phyloP scores from a whole-genome alignment of 1,284 basidiomycete genomes.

The Cerrena zonata region DNA sequence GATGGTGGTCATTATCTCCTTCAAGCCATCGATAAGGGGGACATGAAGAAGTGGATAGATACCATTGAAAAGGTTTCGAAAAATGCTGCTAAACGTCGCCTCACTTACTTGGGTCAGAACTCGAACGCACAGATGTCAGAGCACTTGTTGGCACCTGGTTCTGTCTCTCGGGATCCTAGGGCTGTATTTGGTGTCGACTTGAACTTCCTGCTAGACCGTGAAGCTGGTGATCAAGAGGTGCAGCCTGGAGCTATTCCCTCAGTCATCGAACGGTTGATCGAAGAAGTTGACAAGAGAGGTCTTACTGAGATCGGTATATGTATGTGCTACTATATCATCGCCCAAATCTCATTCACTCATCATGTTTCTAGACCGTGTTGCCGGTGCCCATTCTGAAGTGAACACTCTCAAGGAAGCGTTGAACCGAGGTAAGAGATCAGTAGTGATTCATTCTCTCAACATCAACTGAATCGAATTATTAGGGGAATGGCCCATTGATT shows the following conservation, averaged over 20 bases:
- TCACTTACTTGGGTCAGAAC: slow-evolving; percentile 72
- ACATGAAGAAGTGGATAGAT: slow-evolving; percentile 72
- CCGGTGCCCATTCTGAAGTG: slow-evolving; percentile 70
- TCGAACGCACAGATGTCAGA: slow-evolving; percentile 66
- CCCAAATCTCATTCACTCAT: slow-evolving; percentile 1
- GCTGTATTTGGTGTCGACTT: slow-evolving; percentile 81
- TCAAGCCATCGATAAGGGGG: slow-evolving; percentile 61
- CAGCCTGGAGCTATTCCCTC: slow-evolving; percentile 55
- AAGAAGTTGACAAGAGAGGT: slow-evolving; percentile 68
- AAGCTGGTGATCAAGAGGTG: slow-evolving; percentile 45
- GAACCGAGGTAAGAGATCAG: slow-evolving; percentile 48
- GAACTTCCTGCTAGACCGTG: slow-evolving; percentile 60
- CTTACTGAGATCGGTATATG: slow-evolving; percentile 78
- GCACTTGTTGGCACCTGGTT: slow-evolving; percentile 51
- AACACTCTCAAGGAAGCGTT: slow-evolving; percentile 64
- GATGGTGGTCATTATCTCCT: slow-evolving; percentile 78
- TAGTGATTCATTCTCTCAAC: slow-evolving; percentile 5
- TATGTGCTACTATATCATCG: slow-evolving; percentile 25
- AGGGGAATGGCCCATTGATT: slow-evolving; percentile 57
- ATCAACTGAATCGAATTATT: background rate
- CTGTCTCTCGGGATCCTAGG: slow-evolving; percentile 46
- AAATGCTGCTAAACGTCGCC: slow-evolving; percentile 66
- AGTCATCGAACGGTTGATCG: slow-evolving; percentile 59
- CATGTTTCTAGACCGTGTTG: slow-evolving; percentile 59
- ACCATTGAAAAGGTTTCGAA: slow-evolving; percentile 65